Percentiles rank a stretch among this genome's conserved stretches.
Conservation (phyloP, 192 early-diverging fungal genomes). For the Linnemannia elongata region DNA sequence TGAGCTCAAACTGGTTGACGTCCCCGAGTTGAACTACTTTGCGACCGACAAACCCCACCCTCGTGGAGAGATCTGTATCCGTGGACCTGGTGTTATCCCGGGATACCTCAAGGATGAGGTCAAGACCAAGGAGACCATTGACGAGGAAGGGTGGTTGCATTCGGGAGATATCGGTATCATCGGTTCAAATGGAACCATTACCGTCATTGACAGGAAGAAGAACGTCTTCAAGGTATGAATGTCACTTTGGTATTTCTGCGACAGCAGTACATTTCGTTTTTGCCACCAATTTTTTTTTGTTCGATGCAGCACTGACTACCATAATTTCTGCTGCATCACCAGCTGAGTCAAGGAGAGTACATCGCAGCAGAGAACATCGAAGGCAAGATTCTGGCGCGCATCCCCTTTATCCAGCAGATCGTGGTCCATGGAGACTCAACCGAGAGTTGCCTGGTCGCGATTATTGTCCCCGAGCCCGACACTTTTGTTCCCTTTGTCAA, state of each 20-base stretch:
- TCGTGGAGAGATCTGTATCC: conserved; percentile 91
- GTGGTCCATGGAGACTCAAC: conserved; percentile 87
- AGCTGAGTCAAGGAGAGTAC: conserved; percentile 71
- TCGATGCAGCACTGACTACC: conserved; percentile 2
- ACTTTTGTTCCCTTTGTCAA: conserved; percentile 58
- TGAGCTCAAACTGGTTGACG: conserved; percentile 91
- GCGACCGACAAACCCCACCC: conserved; percentile 81
- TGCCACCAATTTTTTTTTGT: neutral
- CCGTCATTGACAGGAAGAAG: conserved; percentile 88
- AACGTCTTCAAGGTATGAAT: conserved; percentile 88
- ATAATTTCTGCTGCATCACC: neutral
- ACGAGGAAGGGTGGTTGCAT: conserved; percentile 88
- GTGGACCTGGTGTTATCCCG: conserved; percentile 80
- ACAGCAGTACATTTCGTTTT: neutral
- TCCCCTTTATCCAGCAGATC: conserved; percentile 75
- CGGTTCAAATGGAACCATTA: conserved; percentile 75
- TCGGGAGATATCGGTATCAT: conserved; percentile 89
- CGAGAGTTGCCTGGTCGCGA: conserved; percentile 77
- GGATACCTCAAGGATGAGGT: conserved; percentile 86
- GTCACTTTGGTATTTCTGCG: conserved; percentile 40
- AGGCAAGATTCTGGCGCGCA: conserved; percentile 68
- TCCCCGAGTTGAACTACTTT: conserved; percentile 90
- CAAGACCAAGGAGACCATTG: conserved; percentile 81
- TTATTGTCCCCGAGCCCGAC: conserved; percentile 81
- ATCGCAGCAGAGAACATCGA: conserved; percentile 91